These are phyloP conservation scores for Volutella citrinella DNA, from an alignment of 2,329 filamentous ascomycete species.

Conservation along the genomic window DNA sequence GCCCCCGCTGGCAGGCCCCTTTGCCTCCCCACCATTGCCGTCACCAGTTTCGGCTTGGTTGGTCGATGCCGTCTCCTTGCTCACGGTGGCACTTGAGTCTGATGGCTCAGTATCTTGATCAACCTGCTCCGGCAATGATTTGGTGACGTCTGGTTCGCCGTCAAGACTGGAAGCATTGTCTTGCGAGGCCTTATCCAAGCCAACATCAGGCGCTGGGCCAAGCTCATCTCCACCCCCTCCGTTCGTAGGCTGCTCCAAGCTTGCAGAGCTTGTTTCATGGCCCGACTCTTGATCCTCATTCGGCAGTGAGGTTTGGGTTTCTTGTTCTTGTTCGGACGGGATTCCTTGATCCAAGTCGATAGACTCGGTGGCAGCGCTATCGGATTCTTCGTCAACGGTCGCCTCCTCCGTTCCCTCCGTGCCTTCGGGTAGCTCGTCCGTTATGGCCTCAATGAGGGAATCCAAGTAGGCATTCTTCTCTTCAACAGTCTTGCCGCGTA, in stretches of 20 bases:
- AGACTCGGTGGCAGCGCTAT: slow-evolving; percentile 5
- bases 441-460: slow-evolving; percentile 48
- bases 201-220: background rate
- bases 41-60: background rate
- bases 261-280: no score
- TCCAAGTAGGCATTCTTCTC: slow-evolving; percentile 49
- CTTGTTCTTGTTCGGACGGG: slow-evolving; percentile 2
- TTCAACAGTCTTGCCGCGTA: slow-evolving; percentile 41
- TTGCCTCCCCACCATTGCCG: slow-evolving; percentile 2
- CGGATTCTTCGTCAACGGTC: slow-evolving; percentile 10
- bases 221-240: background rate
- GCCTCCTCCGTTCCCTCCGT: slow-evolving; percentile 6
- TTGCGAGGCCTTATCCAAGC: background rate
- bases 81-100: no score
- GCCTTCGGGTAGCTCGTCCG: slow-evolving; percentile 26
- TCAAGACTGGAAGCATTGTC: background rate
- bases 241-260: background rate
- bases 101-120: no score
- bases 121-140: no score
- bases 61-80: background rate
- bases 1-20: slow-evolving; percentile 1
- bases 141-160: background rate
- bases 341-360: slow-evolving; percentile 7
- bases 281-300: background rate
- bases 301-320: no score